Evolutionary conservation across 148 eudicot genomes (phyloP), one percentile per base, ranked within the genome.

Genomic region (Chenopodium album): DNA sequence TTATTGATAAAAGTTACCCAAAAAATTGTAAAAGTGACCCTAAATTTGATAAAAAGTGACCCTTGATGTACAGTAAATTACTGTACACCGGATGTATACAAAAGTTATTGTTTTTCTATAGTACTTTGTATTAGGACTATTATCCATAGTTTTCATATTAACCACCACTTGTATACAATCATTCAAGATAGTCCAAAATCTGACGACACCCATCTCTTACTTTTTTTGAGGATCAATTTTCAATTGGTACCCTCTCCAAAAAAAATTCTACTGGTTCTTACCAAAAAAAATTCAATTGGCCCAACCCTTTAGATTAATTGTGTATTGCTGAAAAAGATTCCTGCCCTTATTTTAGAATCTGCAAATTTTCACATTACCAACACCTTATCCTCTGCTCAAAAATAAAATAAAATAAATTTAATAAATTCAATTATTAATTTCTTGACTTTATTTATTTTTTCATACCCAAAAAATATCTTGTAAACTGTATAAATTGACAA

Each of bases 311-410:
- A 56, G 0, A 2, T 14, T 17, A 56, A 56, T 3, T 56, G 62
- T 37, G 31, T 67, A 67, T 29, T 67, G 37, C 26, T 62, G 22
- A 59, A 14, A 59, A 3, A 62, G 66, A 22, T 22, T 62, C 23
- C 66, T 62, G 28, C n/a, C 26, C 26, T 12, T 19, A 19, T 1
- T 59, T 4, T 1, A 62, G 66, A n/a, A 62, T 62, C 66, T 62
- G n/a, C 66, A 62, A 4, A 62, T 22, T 62, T 62, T 62, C 66
- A 62, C 29, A 7, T 44, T 77, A 29, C 73, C 80, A 78, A 78
- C 28, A 50, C 62, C 63, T 78, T 78, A 78, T 86, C 59, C 81
- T 92, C 97, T 91, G 89, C 48, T 76, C 4, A 69, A 62, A 76
- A 78, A 16, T 26, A 37, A 6, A 28, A 72, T n/a, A 22, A 59